Evolutionary conservation across 2,329 filamentous ascomycete genomes (phyloP).

Genomic region (Aspergillus udagawae): DNA sequence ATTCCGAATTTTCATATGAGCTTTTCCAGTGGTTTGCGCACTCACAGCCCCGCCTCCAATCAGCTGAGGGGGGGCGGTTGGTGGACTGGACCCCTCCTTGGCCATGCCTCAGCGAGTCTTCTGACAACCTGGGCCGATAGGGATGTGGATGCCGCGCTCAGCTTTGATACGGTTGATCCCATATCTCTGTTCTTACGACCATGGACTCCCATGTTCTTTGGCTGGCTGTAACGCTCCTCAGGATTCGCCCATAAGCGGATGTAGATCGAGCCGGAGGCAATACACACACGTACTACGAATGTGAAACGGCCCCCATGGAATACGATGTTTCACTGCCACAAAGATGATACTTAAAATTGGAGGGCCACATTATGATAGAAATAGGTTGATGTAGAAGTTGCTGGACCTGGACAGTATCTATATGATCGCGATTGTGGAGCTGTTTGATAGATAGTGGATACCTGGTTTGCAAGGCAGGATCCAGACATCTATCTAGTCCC

Average conservation of each 20-base stretch:
- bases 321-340: not conserved
- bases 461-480: slow-evolving; percentile 15
- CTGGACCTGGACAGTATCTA: not conserved
- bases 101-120: slow-evolving; percentile 12
- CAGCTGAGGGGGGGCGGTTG: too few relatives aligned
- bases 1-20: not conserved
- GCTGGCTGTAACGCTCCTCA: slow-evolving; percentile 7
- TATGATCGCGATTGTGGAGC: not conserved
- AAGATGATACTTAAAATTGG: not conserved
- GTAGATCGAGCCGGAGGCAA: not conserved
- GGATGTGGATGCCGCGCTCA: slow-evolving; percentile 4
- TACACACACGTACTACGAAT: not conserved
- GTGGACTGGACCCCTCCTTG: slow-evolving; percentile 1
- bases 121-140: slow-evolving; percentile 14
- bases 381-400: not conserved
- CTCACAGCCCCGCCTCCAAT: not conserved
- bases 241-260: not conserved
- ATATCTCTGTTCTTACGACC: slow-evolving; percentile 2
- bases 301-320: not conserved
- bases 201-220: slow-evolving; percentile 3
- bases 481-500: slow-evolving; percentile 1
- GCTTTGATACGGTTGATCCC: slow-evolving; percentile 8
- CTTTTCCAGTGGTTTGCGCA: not conserved
- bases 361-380: not conserved
- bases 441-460: not conserved